Evolutionary conservation across 1,284 basidiomycete species (phyloP).

Genomic region (Leccinum variabile): DNA sequence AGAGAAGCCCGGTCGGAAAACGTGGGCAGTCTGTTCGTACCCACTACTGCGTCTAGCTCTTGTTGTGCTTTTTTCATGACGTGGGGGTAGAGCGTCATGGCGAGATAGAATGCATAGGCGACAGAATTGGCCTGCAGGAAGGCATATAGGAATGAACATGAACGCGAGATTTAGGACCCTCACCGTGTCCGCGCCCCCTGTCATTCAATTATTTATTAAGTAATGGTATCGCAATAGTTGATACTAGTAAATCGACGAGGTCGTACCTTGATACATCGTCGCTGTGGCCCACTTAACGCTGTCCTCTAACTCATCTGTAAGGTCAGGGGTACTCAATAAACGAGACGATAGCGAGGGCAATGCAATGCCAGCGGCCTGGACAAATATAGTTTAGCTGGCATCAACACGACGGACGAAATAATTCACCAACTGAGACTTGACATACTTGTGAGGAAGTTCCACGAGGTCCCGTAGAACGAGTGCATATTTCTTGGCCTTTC

Average conservation of each 20-base stretch:
- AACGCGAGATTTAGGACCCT: not conserved
- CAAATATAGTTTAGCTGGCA: not conserved
- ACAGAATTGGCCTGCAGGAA: slow-evolving; percentile 12
- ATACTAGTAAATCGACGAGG: not conserved
- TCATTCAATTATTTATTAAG: not conserved
- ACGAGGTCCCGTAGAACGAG: slow-evolving; percentile 48
- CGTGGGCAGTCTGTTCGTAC: slow-evolving; percentile 38
- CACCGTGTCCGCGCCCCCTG: slow-evolving; percentile 23
- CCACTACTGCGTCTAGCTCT: slow-evolving; percentile 58
- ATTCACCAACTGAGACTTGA: slow-evolving; percentile 50
- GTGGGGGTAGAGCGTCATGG: slow-evolving; percentile 26
- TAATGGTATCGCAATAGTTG: not conserved
- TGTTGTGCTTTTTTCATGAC: slow-evolving; percentile 49
- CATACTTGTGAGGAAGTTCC: slow-evolving; percentile 50
- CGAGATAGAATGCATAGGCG: slow-evolving; percentile 19
- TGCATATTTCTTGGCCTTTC: slow-evolving; percentile 46
- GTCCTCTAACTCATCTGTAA: slow-evolving; percentile 47
- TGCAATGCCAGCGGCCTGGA: slow-evolving; percentile 45
- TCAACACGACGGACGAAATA: not conserved
- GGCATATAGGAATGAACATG: not conserved
- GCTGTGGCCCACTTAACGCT: slow-evolving; percentile 57
- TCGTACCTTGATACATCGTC: slow-evolving; percentile 51
- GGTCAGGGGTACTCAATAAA: slow-evolving; percentile 44
- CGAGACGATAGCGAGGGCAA: slow-evolving; percentile 47
- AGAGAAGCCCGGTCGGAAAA: slow-evolving; percentile 27